Conservation (phyloP, 2,329 filamentous ascomycete genomes). For the Aspergillus brunneoviolaceus region DNA sequence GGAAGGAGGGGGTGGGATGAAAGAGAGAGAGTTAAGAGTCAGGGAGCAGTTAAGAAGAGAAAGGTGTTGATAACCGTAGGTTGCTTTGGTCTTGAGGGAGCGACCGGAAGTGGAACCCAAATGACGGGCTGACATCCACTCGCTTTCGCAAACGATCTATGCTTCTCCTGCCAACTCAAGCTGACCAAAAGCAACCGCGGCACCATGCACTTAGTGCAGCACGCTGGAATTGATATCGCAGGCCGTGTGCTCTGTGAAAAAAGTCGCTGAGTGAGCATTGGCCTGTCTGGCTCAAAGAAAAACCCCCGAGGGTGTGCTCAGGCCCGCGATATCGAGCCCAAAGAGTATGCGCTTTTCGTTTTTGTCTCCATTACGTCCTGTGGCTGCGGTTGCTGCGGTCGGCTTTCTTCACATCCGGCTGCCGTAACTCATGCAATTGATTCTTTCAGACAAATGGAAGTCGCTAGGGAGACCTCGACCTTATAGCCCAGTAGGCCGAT, state of each 20-base stretch:
- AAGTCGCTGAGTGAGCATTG: not conserved
- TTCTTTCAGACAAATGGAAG: not conserved
- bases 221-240: no score
- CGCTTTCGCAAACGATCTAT: slow-evolving; percentile 9
- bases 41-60: slow-evolving; percentile 6
- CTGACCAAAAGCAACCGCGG: not conserved
- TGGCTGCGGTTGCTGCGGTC: not conserved
- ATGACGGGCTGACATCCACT: slow-evolving; percentile 20
- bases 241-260: not conserved
- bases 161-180: not conserved
- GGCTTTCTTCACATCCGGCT: not conserved
- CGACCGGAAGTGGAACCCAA: slow-evolving; percentile 27
- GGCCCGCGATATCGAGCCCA: not conserved
- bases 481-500: not conserved
- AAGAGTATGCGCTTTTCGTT: not conserved
- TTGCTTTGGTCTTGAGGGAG: slow-evolving; percentile 20
- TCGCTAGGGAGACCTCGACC: not conserved
- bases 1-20: not conserved
- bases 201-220: not conserved
- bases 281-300: no score
- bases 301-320: not conserved
- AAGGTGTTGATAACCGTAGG: slow-evolving; percentile 17
- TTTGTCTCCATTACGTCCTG: not conserved
- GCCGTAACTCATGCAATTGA: not conserved
- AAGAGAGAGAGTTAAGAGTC: slow-evolving; percentile 1